Evolutionary conservation across 495 filamentous ascomycete genomes (phyloP).

Genomic region (Penicillium longicatenatum): DNA sequence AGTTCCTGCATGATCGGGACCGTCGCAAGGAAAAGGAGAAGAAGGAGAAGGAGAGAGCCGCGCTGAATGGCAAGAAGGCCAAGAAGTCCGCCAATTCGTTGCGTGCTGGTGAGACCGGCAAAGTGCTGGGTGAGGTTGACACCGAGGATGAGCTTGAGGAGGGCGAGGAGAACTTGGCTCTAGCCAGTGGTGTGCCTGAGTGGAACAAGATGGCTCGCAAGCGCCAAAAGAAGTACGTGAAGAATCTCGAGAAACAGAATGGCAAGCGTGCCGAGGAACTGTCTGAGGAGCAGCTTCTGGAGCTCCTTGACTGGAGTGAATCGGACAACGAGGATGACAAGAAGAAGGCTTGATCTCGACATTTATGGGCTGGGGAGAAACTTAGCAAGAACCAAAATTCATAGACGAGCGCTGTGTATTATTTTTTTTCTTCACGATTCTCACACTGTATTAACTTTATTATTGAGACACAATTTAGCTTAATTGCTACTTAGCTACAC

Average conservation of each 20-base stretch:
- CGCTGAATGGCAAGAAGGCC: slow-evolving; percentile 50
- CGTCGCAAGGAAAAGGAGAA: slow-evolving; percentile 53
- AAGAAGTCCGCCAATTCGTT: slow-evolving; percentile 64
- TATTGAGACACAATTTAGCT: not conserved
- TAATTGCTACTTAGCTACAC: not conserved
- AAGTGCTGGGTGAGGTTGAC: slow-evolving; percentile 44
- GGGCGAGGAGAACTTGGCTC: slow-evolving; percentile 53
- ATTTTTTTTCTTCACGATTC: not conserved
- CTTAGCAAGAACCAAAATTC: not conserved
- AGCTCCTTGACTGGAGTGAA: slow-evolving; percentile 64
- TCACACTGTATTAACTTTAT: not conserved
- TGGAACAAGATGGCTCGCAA: slow-evolving; percentile 58
- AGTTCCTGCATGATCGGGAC: slow-evolving; percentile 58
- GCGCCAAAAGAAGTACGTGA: slow-evolving; percentile 63
- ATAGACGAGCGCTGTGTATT: not conserved
- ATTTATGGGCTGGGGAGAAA: not conserved
- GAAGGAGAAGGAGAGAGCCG: slow-evolving; percentile 43
- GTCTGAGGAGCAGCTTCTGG: slow-evolving; percentile 60
- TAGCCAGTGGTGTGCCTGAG: slow-evolving; percentile 49
- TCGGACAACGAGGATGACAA: slow-evolving; percentile 26
- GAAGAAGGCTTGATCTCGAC: slow-evolving; percentile 24
- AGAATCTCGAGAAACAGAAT: slow-evolving; percentile 49
- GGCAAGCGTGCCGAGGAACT: slow-evolving; percentile 48
- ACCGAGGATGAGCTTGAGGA: slow-evolving; percentile 61
- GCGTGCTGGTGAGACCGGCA: slow-evolving; percentile 53